These are phyloP conservation scores for Carex myosuroides DNA, from an alignment of 176 grass and related monocot genomes.

Conservation along the genomic window DNA sequence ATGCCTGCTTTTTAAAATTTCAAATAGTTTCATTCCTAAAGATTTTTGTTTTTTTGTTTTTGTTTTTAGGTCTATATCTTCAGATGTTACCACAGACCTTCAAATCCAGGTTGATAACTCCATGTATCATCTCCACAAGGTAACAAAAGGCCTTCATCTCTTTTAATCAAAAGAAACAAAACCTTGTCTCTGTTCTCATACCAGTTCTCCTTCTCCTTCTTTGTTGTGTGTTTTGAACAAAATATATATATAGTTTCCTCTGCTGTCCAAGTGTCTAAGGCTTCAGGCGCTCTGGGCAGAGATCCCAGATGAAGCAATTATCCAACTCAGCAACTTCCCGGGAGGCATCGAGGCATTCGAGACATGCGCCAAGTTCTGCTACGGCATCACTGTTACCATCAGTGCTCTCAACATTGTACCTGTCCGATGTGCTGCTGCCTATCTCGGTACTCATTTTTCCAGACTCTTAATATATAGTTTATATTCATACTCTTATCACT, in stretches of 20 bases:
- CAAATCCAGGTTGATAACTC: conserved; percentile 60
- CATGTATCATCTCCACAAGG: conserved; percentile 88
- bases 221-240: background rate
- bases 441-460: conserved; percentile 33
- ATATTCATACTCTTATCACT: too few species aligned
- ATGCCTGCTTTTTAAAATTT: background rate
- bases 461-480: background rate
- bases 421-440: conserved; percentile 65
- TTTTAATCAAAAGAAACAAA: background rate
- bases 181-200: background rate
- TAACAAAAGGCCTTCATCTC: background rate
- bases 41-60: background rate
- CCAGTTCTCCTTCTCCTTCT: background rate
- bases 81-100: conserved; percentile 86
- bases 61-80: conserved; percentile 62
- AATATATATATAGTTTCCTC: conserved; percentile 50
- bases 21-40: background rate
- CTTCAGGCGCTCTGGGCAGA: conserved; percentile 72
- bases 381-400: conserved; percentile 79
- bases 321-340: conserved; percentile 54
- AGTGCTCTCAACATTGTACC: conserved; percentile 77
- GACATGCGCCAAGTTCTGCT: conserved; percentile 88
- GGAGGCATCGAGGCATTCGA: conserved; percentile 81
- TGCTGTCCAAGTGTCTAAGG: conserved; percentile 78
- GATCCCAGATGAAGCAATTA: conserved; percentile 13